Base-by-base conservation (phyloP, 2,329 filamentous ascomycete genomes). In the Ascochyta pisi region DNA sequence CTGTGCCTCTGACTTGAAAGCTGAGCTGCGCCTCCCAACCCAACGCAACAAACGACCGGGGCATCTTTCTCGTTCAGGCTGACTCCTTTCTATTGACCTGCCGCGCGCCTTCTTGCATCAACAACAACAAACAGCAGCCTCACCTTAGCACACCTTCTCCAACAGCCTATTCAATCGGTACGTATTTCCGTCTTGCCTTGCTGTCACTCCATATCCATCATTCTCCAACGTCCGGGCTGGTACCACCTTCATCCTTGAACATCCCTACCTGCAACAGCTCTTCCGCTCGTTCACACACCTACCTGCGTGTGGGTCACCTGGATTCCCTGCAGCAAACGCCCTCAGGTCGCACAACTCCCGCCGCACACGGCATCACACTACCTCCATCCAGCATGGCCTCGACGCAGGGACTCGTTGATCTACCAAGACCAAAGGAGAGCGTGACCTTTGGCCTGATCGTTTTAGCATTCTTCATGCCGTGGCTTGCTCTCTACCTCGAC, bases 401-500 rank as follows among this genome's bases (percentile, higher is more conserved):
- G 12, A 9, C 9, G 26, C 34, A 43, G 34, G 50, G 27, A 22
- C 10, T 41, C 5, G 34, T 57, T 6, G 43, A 57, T n/a, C 45
- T 65, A 8, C 59, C 59, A 9, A 57, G 46, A 39, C 58, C 57
- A 24, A 33, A 34, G 22, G 51, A 52, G 38, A 7, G 43, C 16
- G 46, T 40, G 31, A 61, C 45, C 22, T 45, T 50, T 15, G 40
- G 54, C 9, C 46, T 66, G 10, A 41, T 67, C 2, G 15, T 65
- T 9, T 44, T 68, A 15, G 43, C 57, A 33, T 6, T 67, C n/a
- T 40, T 64, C 19, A 41, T 52, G n/a, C 60, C 61, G n/a, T 55
- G 53, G n/a, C 29, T 66, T 9, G 61, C 62, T 22, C 46, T 70
- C 23, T 64, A 65, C 41, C 62, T 68, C 10, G 65, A 68, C 26